Base-by-base conservation (phyloP, 78 protist species). In the Chrysochromulina parva region DNA sequence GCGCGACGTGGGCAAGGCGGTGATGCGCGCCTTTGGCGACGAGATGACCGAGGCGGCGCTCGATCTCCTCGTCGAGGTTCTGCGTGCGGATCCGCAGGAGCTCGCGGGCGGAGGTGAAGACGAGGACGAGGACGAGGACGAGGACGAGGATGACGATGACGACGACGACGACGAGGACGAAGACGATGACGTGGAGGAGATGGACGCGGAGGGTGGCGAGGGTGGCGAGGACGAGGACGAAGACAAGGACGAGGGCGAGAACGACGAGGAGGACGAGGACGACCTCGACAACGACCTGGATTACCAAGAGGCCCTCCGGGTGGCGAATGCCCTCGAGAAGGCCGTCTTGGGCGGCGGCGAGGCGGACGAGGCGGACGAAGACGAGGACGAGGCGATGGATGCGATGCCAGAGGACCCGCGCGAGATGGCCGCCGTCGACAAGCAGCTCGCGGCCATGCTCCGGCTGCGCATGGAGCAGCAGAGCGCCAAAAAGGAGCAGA, bases 131-230 rank as follows among this genome's bases (percentile, higher is more conserved):
- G 85, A 76, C 28, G 85, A 76, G 16, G 85, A 76, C 54, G 85
- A 76, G 14, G 85, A 76, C 59, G 85, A 76, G 28, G 85, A 76
- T 24, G 85, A 76, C 28, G 85, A 76, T n/a, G 85, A 76, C 59
- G 85, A 76, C 54, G 85, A 76, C 26, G 85, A 76, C 59, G 85
- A 76, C 59, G 85, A 3, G 59, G 58, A 76, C 16, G 85, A 52
- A 4, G 58, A 5, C 58, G 85, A 76, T 9, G 85, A 76, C 19
- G n/a, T n/a, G n/a, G n/a, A n/a, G n/a, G n/a, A n/a, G n/a, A n/a
- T n/a, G n/a, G n/a, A n/a, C n/a, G n/a, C n/a, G n/a, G n/a, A n/a
- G n/a, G n/a, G n/a, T n/a, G n/a, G n/a, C 52, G 52, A 71, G 52
- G 80, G 14, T 2, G 52, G 53, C 52, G 80, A 71, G 3, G 85